Percentiles rank a stretch among this genome's conserved stretches.
Conservation (phyloP, 2,329 filamentous ascomycete species). For the Alternaria sp. region DNA sequence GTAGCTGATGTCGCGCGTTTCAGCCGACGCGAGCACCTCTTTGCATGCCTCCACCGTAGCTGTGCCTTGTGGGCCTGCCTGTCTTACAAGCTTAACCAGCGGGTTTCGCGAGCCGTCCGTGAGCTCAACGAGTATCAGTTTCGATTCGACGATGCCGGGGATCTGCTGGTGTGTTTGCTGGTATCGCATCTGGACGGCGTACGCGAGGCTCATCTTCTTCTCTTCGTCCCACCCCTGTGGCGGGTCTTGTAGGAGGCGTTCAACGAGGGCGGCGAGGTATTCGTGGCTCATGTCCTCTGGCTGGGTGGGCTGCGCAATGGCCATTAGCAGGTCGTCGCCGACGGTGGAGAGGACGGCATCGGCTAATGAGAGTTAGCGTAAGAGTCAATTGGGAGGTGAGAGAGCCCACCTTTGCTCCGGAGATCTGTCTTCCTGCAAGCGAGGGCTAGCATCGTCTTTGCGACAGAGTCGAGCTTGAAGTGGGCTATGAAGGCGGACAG, state of each 20-base stretch:
- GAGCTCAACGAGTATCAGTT: slow-evolving; percentile 72
- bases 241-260: slow-evolving; percentile 85
- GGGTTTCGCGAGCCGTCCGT: slow-evolving; percentile 66
- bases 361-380: slow-evolving; percentile 60
- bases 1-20: slow-evolving; percentile 72
- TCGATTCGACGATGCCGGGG: slow-evolving; percentile 73
- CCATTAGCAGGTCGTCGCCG: slow-evolving; percentile 77
- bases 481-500: slow-evolving; percentile 95
- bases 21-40: slow-evolving; percentile 63
- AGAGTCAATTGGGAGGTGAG: not conserved
- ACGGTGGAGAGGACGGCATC: slow-evolving; percentile 88
- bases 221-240: slow-evolving; percentile 83
- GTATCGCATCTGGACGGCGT: slow-evolving; percentile 69
- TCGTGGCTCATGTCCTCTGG: slow-evolving; percentile 70
- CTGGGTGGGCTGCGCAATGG: slow-evolving; percentile 68
- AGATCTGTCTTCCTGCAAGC: slow-evolving; percentile 87
- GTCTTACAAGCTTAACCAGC: slow-evolving; percentile 71
- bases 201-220: slow-evolving; percentile 70
- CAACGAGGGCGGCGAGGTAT: slow-evolving; percentile 80
- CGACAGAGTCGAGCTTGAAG: slow-evolving; percentile 88
- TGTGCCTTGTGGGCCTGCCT: slow-evolving; percentile 76
- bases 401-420: slow-evolving; percentile 78
- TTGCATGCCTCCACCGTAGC: slow-evolving; percentile 73
- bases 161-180: slow-evolving; percentile 66
- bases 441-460: slow-evolving; percentile 85